Percentiles rank a stretch among this genome's conserved stretches.
phyloP scores from a whole-genome alignment of 2,329 filamentous ascomycete genomes.

The Bisporella sp. region DNA sequence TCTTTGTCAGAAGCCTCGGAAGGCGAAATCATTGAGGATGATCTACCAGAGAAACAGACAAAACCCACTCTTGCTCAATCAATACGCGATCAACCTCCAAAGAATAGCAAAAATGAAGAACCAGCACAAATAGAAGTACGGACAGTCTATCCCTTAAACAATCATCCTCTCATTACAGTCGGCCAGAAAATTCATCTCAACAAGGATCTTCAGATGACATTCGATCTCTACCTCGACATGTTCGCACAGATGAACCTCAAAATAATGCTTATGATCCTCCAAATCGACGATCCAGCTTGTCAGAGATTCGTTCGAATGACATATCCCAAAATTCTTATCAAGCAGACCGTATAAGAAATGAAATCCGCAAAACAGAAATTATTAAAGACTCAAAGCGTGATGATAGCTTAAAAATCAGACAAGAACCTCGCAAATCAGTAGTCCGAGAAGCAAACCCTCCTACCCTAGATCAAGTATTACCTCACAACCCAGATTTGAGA shows the following conservation, averaged over 20 bases:
- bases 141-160: too few relatives aligned
- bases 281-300: too few relatives aligned
- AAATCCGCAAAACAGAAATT: slow-evolving; percentile 5
- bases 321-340: too few relatives aligned
- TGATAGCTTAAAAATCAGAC: neutral
- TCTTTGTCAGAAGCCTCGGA: slow-evolving; percentile 20
- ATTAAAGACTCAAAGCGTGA: neutral
- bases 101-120: slow-evolving; percentile 14
- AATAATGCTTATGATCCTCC: too few relatives aligned
- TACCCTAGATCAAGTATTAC: slow-evolving; percentile 19
- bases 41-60: neutral
- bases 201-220: too few relatives aligned
- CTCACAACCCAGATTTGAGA: slow-evolving; percentile 25
- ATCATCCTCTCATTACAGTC: too few relatives aligned
- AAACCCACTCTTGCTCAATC: neutral
- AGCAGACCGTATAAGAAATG: slow-evolving; percentile 11
- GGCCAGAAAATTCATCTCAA: too few relatives aligned
- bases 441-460: slow-evolving; percentile 11
- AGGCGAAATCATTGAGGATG: slow-evolving; percentile 24
- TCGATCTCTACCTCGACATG: too few relatives aligned
- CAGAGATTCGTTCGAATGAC: too few relatives aligned
- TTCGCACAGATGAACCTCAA: too few relatives aligned
- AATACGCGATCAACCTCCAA: too few relatives aligned
- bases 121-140: slow-evolving; percentile 9
- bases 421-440: slow-evolving; percentile 1